These are phyloP conservation scores for Panellus pusillus DNA, from an alignment of 768 basidiomycete genomes.

Conservation along the genomic window DNA sequence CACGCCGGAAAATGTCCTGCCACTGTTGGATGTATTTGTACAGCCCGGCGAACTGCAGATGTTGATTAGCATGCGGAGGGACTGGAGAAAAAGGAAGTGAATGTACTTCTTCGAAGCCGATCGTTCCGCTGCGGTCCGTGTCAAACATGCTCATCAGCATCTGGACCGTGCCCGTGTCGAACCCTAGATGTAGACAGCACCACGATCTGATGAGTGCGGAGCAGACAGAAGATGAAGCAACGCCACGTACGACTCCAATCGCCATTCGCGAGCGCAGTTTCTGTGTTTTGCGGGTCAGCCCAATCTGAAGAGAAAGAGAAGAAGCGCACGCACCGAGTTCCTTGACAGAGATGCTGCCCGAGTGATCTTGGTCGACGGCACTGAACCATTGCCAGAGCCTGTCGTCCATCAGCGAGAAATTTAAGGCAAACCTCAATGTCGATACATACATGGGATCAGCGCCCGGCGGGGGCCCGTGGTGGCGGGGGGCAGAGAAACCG, in stretches of 20 bases:
- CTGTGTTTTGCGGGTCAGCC: slow-evolving; percentile 25
- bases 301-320: neutral
- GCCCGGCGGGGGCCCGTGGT: slow-evolving; percentile 55
- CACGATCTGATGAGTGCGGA: neutral
- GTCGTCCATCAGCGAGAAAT: neutral
- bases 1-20: slow-evolving; percentile 82
- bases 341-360: slow-evolving; percentile 59
- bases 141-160: slow-evolving; percentile 84
- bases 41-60: slow-evolving; percentile 60
- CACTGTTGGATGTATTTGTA: slow-evolving; percentile 89
- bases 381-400: slow-evolving; percentile 78
- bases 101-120: slow-evolving; percentile 72
- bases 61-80: slow-evolving; percentile 12
- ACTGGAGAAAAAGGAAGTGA: slow-evolving; percentile 17
- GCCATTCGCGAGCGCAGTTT: slow-evolving; percentile 52
- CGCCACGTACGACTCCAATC: slow-evolving; percentile 73
- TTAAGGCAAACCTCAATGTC: neutral
- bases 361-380: slow-evolving; percentile 68
- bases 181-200: slow-evolving; percentile 43
- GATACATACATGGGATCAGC: slow-evolving; percentile 72
- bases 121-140: slow-evolving; percentile 72
- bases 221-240: neutral
- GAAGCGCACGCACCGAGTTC: slow-evolving; percentile 61
- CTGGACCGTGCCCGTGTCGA: slow-evolving; percentile 86
- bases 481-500: slow-evolving; percentile 26